Conservation (phyloP, 2,329 filamentous ascomycete genomes). For the Fusarium sp. region DNA sequence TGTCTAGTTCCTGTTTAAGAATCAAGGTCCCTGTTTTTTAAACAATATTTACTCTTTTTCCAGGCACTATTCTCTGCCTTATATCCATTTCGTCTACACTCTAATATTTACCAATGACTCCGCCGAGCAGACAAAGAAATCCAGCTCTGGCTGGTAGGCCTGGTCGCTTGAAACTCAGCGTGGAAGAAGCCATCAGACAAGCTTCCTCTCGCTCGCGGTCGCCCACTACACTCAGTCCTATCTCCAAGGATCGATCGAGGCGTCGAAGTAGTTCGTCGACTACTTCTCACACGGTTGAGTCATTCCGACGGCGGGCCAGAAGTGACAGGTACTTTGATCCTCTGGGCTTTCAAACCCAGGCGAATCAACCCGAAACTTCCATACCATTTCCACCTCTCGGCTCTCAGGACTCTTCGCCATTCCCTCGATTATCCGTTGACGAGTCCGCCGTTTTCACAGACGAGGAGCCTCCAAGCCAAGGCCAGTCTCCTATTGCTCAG, state of each 20-base stretch:
- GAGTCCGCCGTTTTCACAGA: slow-evolving; percentile 7
- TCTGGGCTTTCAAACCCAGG: background rate
- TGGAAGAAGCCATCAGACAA: slow-evolving; percentile 11
- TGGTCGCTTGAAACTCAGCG: slow-evolving; percentile 4
- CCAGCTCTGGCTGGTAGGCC: slow-evolving; percentile 7
- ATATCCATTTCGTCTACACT: background rate
- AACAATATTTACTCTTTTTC: background rate
- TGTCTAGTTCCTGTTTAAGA: background rate
- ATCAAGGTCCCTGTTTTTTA: background rate
- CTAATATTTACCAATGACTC: background rate
- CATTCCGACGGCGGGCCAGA: background rate
- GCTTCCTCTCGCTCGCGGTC: slow-evolving; percentile 23
- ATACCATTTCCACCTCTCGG: background rate
- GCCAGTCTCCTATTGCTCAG: slow-evolving; percentile 22
- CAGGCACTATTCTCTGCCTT: slow-evolving; percentile 9
- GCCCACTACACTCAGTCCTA: slow-evolving; percentile 22
- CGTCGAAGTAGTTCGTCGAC: slow-evolving; percentile 13
- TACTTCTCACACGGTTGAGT: background rate
- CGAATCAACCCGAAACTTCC: background rate
- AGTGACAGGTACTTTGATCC: background rate
- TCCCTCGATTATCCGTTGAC: background rate
- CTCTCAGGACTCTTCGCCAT: slow-evolving; percentile 8
- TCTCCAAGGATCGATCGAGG: slow-evolving; percentile 2
- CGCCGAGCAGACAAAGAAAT: slow-evolving; percentile 18
- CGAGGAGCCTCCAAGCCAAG: slow-evolving; percentile 13